Conservation (phyloP, 805 yeast genomes). For the Yueomyces sinensis region DNA sequence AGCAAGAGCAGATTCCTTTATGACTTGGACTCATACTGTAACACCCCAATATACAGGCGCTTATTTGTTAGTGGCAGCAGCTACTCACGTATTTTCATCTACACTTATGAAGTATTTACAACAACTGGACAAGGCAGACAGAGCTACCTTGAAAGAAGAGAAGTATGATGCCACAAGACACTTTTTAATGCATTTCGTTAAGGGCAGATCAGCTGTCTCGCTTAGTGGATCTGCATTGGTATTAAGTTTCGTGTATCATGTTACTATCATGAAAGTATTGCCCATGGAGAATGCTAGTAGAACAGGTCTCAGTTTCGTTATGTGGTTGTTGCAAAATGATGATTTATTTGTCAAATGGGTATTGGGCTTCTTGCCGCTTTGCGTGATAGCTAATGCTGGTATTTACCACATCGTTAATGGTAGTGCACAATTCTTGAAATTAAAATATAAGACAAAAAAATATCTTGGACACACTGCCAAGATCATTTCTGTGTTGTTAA, state of each 20-base stretch:
- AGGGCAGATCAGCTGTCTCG: constrained; percentile 10
- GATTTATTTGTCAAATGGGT: constrained; percentile 8
- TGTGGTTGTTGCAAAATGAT: constrained; percentile 13
- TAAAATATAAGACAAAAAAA: background rate
- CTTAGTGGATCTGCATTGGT: constrained; percentile 12
- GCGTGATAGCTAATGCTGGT: constrained; percentile 10
- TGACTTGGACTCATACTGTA: background rate
- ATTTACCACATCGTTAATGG: constrained; percentile 17
- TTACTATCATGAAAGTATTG: constrained; percentile 10
- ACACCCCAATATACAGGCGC: background rate
- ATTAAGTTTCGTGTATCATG: constrained; percentile 11
- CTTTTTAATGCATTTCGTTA: background rate
- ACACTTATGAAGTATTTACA: background rate
- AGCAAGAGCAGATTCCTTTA: background rate
- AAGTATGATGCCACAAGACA: background rate
- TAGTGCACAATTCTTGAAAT: background rate
- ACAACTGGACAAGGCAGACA: background rate
- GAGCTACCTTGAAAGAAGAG: background rate
- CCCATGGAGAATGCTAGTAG: constrained; percentile 4
- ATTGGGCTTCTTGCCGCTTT: constrained; percentile 13
- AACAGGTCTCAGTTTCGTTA: constrained; percentile 12
- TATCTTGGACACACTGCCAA: no score
- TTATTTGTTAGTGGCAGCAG: background rate
- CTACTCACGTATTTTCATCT: background rate
- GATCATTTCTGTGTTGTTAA: no score